phyloP scores from a whole-genome alignment of 1,284 basidiomycete species.

The Sporisorium graminicola region DNA sequence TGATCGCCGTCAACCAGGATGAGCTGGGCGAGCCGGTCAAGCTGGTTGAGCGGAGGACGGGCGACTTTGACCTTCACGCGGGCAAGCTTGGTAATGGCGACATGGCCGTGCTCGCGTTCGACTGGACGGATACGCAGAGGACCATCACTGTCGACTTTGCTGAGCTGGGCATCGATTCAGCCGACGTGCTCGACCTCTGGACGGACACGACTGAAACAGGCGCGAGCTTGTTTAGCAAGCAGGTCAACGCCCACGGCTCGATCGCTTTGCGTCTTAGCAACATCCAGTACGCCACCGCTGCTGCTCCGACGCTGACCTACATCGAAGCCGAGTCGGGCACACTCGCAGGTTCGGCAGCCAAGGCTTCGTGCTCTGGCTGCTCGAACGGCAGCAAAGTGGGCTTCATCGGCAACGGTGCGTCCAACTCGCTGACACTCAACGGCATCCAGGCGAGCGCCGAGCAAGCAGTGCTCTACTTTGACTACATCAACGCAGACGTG shows the following conservation, averaged over 20 bases:
- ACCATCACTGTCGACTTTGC: constrained; percentile 44
- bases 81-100: constrained; percentile 48
- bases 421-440: constrained; percentile 28
- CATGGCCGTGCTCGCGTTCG: constrained; percentile 44
- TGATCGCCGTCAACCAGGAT: constrained; percentile 63
- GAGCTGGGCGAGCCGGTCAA: constrained; percentile 50
- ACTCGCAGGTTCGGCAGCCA: constrained; percentile 18
- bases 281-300: constrained; percentile 14
- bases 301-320: constrained; percentile 24
- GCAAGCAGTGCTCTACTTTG: constrained; percentile 41
- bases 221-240: constrained; percentile 26
- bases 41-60: constrained; percentile 47
- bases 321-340: constrained; percentile 27
- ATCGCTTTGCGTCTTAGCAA: constrained; percentile 42
- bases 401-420: constrained; percentile 22
- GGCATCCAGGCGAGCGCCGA: constrained; percentile 22
- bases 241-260: constrained; percentile 44
- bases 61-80: constrained; percentile 41
- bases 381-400: constrained; percentile 39
- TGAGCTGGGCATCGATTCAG: constrained; percentile 30
- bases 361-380: constrained; percentile 39
- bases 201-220: constrained; percentile 10
- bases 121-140: constrained; percentile 33
- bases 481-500: constrained; percentile 55
- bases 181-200: constrained; percentile 47